Base-by-base conservation (phyloP, 2,329 filamentous ascomycete genomes). In the Aspergillus pseudotamarii region DNA sequence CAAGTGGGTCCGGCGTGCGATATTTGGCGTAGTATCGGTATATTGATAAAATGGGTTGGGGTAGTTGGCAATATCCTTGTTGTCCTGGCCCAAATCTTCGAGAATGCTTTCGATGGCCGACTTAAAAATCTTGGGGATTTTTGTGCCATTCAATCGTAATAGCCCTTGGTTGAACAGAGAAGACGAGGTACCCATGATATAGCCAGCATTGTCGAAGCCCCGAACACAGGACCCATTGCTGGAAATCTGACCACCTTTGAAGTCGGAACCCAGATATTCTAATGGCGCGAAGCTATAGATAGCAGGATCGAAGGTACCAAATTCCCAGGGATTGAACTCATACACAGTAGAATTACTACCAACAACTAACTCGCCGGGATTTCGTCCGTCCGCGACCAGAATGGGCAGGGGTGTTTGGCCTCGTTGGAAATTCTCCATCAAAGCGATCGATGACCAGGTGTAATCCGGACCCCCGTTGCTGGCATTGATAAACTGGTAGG, bases 191-290 rank as follows among this genome's bases (percentile, higher is more conserved):
- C 92, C 93, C 87, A 95, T 92, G 36, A 96, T 82, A 72, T 86
- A 96, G 9, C 91, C 91, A 28, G 85, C 85, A 70, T 93, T 92
- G 77, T 96, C 93, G 67, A 93, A 92, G 1, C 93, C 93, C 4
- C 84, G 82, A n/a, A 94, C 84, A 72, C 93, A 96, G 16, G 79
- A 73, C 48, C 85, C 83, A 58, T 82, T 73, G 9, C 80, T 72
- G 0, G 84, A 79, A 16, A 94, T 76, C 4, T 73, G 71, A 23
- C 91, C 91, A 4, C 78, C 82, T 45, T 80, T 83, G 75, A 93
- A 92, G 69, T 89, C 89, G 4, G 90, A 90, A 2, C 91, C 91
- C 4, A 93, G 76, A 67, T 89, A 93, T 63, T 86, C 79, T 2
- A 89, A 78, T 1, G 91, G 90, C 0, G 86, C 89, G 68, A 92